Evolutionary conservation across 179 eudicot species (phyloP), one percentile per base, ranked within the genome.

Genomic region (Gypsophila paniculata): DNA sequence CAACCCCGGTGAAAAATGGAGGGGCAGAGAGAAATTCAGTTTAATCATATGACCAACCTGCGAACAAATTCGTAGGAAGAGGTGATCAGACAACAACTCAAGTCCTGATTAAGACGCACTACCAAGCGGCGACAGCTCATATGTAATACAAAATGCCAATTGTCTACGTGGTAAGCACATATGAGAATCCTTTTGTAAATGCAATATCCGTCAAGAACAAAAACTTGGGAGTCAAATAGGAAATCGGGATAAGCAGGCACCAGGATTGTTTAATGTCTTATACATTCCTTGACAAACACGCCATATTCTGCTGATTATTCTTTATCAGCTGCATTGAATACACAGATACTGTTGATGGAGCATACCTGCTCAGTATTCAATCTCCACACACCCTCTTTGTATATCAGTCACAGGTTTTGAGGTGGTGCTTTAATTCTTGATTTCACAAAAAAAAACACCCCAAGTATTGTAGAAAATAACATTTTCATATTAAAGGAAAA

Each of bases 11-110:
- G 34, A 60, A 65, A 22, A 22, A 72, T 44, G 22, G 58, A 52
- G 52, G 14, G 42, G 21, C 11, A 13, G 36, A 26, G 36, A 55
- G 15, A 73, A 4, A 39, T 10, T 13, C 36, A 54, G 7, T 32
- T 36, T 71, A 19, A 59, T 52, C 65, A 71, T 23, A 59, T 15
- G 21, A 36, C 42, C 52, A 55, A 73, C 65, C 76, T 73, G 71
- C 52, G 2, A 39, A 51, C 23, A 62, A 29, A 34, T n/a, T 62
- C 38, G 64, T 14, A 53, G 32, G 7, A 38, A 73, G 19, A 26
- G 59, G 53, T 15, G 15, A 38, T 53, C 44, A 53, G 64, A 54
- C 21, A 10, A 51, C 18, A 73, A 34, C 12, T 64, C 19, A 5
- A 15, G 6, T 44, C 15, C 36, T 9, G 52, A 54, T n/a, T 15